Evolutionary conservation across 179 eudicot species (phyloP).

Genomic region (Corrigiola litoralis): DNA sequence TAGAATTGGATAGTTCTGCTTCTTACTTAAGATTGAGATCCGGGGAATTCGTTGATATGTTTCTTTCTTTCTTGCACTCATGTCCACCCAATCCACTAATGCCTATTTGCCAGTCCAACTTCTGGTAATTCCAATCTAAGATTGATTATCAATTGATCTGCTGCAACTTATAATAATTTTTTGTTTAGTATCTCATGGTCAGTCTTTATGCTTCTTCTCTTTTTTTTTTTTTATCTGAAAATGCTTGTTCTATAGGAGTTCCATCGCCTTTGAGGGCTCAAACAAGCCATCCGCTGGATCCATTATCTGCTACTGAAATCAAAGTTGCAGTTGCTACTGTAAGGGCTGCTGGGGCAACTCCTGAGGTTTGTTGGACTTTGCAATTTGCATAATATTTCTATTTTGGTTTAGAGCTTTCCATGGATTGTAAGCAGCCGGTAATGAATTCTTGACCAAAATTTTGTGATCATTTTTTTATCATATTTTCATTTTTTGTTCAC

Average conservation of each 20-base stretch:
- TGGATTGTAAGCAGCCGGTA: conserved; percentile 2
- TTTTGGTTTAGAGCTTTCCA: background rate
- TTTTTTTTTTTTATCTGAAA: background rate
- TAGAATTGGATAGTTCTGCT: too few species aligned
- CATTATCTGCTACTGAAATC: conserved; percentile 84
- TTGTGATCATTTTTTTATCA: background rate
- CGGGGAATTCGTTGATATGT: too few species aligned
- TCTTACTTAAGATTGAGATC: too few species aligned
- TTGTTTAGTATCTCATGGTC: background rate
- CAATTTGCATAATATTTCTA: background rate
- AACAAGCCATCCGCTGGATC: conserved; percentile 86
- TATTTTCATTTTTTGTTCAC: background rate
- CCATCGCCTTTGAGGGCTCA: conserved; percentile 64
- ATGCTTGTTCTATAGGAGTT: conserved; percentile 35
- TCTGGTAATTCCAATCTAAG: too few species aligned
- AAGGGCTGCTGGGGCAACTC: conserved; percentile 97
- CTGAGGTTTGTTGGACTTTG: conserved; percentile 60
- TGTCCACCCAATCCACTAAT: too few species aligned
- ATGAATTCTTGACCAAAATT: background rate
- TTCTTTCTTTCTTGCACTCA: too few species aligned
- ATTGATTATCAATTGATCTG: too few species aligned
- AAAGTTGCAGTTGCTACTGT: conserved; percentile 94
- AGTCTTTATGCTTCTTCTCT: background rate
- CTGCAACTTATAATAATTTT: background rate
- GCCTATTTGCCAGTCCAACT: too few species aligned